A percentile compares a stretch with the other conserved stretches of the same genome.
phyloP scores from a whole-genome alignment of 2,329 filamentous ascomycete genomes.

The Colletotrichum sidae region DNA sequence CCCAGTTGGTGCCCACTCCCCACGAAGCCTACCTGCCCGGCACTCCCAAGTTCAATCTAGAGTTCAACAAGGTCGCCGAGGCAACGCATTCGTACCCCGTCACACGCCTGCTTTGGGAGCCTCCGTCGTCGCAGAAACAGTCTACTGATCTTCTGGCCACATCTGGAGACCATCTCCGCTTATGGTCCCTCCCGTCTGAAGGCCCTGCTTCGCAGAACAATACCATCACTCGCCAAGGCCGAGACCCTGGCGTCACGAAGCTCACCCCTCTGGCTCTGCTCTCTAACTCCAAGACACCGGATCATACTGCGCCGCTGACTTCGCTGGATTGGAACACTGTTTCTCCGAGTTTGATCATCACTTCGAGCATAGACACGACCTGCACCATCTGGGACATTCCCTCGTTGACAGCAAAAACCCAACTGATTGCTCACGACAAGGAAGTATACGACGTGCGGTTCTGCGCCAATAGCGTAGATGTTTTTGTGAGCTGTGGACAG shows the following conservation, averaged over 20 bases:
- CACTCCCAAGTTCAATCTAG: constrained; percentile 79
- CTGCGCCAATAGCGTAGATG: constrained; percentile 97
- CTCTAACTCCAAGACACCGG: constrained; percentile 97
- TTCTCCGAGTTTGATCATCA: constrained; percentile 96
- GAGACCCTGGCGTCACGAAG: constrained; percentile 76
- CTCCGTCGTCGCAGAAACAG: constrained; percentile 93
- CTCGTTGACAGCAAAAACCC: constrained; percentile 96
- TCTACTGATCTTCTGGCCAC: constrained; percentile 95
- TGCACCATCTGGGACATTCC: constrained; percentile 99
- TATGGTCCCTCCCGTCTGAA: constrained; percentile 90
- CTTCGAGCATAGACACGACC: constrained; percentile 97
- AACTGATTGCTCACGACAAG: constrained; percentile 98
- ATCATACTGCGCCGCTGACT: constrained; percentile 96
- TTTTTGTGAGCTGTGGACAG: constrained; percentile 97
- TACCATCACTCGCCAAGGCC: constrained; percentile 69
- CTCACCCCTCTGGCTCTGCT: constrained; percentile 91
- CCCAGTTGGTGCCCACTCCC: constrained; percentile 78
- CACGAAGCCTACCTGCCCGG: constrained; percentile 77
- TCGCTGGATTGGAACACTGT: constrained; percentile 99
- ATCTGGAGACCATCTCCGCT: constrained; percentile 90
- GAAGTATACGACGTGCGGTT: constrained; percentile 99
- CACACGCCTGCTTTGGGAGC: constrained; percentile 94
- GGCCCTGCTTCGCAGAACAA: constrained; percentile 71
- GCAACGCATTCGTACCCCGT: constrained; percentile 98
- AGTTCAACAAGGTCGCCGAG: constrained; percentile 94